These are phyloP conservation scores for Pseudozyma pruni DNA, from an alignment of 1,284 basidiomycete genomes.

Conservation along the genomic window DNA sequence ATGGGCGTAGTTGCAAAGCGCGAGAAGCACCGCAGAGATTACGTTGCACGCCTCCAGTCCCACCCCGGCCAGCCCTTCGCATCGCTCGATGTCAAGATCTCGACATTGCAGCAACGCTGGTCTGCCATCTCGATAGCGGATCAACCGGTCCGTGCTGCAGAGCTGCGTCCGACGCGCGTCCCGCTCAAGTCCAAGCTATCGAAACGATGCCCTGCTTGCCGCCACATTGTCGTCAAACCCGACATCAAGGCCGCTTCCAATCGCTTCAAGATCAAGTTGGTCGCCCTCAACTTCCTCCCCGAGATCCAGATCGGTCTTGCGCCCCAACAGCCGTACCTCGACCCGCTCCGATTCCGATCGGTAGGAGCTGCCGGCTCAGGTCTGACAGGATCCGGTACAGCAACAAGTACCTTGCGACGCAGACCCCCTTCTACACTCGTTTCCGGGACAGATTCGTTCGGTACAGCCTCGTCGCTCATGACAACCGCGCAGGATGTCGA, in stretches of 20 bases:
- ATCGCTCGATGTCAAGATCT: conserved; percentile 70
- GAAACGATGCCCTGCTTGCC: conserved; percentile 91
- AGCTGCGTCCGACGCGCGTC: conserved; percentile 85
- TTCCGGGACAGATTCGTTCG: conserved; percentile 4
- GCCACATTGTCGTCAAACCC: conserved; percentile 96
- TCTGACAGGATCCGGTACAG: not conserved
- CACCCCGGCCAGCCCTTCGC: conserved; percentile 21
- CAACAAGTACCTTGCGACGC: conserved; percentile 15
- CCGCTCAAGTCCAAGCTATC: conserved; percentile 91
- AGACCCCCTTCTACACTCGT: conserved; percentile 23
- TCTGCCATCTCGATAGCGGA: conserved; percentile 70
- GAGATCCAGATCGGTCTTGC: conserved; percentile 73
- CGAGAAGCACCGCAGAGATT: conserved; percentile 78
- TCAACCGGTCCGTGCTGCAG: conserved; percentile 73
- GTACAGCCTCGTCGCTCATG: conserved; percentile 10
- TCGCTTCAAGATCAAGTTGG: conserved; percentile 95
- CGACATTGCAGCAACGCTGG: conserved; percentile 83
- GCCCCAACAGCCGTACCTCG: conserved; percentile 35
- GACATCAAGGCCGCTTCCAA: conserved; percentile 94
- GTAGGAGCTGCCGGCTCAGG: not conserved
- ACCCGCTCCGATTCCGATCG: conserved; percentile 16
- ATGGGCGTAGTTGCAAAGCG: conserved; percentile 68
- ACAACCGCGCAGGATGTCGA: conserved; percentile 30
- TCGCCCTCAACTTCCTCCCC: conserved; percentile 92
- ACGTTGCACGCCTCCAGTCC: conserved; percentile 15